These are phyloP conservation scores for Saccharomycopsis sp. DNA, from an alignment of 805 yeast genomes.

Conservation along the genomic window DNA sequence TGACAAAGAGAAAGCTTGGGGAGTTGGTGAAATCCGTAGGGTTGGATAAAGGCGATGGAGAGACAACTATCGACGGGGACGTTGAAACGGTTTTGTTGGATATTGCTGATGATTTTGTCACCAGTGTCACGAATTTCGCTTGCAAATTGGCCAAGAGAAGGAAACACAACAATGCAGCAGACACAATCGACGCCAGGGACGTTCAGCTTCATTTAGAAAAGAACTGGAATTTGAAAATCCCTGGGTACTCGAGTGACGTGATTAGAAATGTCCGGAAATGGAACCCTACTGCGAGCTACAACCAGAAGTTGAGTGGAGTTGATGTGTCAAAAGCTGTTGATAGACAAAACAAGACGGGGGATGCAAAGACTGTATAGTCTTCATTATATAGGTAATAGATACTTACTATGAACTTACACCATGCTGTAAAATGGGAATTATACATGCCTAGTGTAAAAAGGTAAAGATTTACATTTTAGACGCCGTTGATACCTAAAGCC, in stretches of 20 bases:
- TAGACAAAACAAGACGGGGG: no score
- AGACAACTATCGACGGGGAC: constrained; percentile 87
- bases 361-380: no score
- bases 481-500: no score
- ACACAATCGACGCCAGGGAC: constrained; percentile 78
- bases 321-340: constrained; percentile 21
- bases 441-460: no score
- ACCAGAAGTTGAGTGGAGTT: constrained; percentile 55
- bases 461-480: no score
- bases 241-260: constrained; percentile 90
- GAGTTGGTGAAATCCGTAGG: constrained; percentile 81
- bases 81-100: constrained; percentile 87
- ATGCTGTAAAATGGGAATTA: no score
- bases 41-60: constrained; percentile 84
- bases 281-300: constrained; percentile 54
- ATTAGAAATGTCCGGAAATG: constrained; percentile 69
- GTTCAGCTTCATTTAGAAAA: constrained; percentile 85
- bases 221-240: constrained; percentile 91
- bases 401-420: no score
- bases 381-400: no score
- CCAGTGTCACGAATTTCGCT: constrained; percentile 85
- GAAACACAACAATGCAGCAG: no score
- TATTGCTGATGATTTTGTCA: constrained; percentile 90
- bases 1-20: constrained; percentile 80
- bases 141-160: constrained; percentile 93